Base-by-base conservation (phyloP, 2,329 filamentous ascomycete genomes). In the Penicillium sp. region DNA sequence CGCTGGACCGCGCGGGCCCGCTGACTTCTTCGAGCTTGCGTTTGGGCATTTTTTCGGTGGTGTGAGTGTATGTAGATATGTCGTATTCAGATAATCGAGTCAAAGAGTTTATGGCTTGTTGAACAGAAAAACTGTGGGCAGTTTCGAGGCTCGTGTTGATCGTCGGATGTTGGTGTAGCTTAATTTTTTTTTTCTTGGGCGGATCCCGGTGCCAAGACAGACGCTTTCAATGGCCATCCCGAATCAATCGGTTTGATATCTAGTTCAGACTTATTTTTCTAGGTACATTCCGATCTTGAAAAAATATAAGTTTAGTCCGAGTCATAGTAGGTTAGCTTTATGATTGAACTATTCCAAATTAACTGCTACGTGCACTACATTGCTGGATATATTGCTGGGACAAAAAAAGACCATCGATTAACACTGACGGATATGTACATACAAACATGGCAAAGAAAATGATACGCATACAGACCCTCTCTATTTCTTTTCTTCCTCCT, bases 401-500 rank as follows among this genome's bases (percentile, higher is more conserved):
- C 49, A 21, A 49, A 53, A 47, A 60, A 60, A 60, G 53, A 55
- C 57, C 60, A 61, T 67, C 60, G 62, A 66, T 66, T 67, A 64
- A 62, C 59, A 60, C 48, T 58, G 59, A 62, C 52, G 56, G 65
- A 70, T 67, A 64, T 68, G 67, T 75, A 75, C 73, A 72, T 75
- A 74, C 71, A 75, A 65, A 70, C 64, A 71, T 68, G 67, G 67
- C 65, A 66, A 69, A 65, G 54, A 64, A 60, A 69, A 69, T 67
- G 66, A 68, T 72, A 69, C 68, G 67, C 66, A 63, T 72, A 74
- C 75, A 76, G 64, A 59, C 53, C 57, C 57, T 53, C 60, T 72
- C 79, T 91, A 93, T 82, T 97, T 96, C 88, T 97, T 96, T 69
- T 89, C 85, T 78, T 93, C 90, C 75, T 89, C 87, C 82, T 91